phyloP scores from a whole-genome alignment of 257 asterid species.

The Nicotiana knightiana region DNA sequence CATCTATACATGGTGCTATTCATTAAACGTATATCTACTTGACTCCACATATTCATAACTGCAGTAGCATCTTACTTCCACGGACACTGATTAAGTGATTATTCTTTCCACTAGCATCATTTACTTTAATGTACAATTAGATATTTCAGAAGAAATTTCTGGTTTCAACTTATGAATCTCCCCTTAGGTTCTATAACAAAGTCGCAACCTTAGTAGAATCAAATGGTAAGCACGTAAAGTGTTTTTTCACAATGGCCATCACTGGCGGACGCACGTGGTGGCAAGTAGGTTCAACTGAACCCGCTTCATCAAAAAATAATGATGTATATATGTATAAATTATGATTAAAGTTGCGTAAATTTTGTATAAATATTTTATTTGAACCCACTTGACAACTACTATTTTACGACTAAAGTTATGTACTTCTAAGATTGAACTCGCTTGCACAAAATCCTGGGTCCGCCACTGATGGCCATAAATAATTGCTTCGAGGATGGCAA shows the following conservation, averaged over 20 bases:
- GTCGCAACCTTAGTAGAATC: background rate
- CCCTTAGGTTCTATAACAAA: background rate
- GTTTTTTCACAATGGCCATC: background rate
- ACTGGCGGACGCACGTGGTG: no score
- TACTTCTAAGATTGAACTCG: no score
- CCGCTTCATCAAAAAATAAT: no score
- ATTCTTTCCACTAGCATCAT: background rate
- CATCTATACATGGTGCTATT: background rate
- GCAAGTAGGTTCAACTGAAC: no score
- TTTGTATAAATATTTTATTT: no score
- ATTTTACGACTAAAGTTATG: no score
- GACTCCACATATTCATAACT: background rate
- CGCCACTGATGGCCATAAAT: background rate
- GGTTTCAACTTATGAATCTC: background rate
- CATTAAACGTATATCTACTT: background rate
- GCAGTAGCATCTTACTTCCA: background rate
- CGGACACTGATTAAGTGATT: background rate
- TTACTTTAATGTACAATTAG: background rate
- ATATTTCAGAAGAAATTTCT: slow-evolving; percentile 9
- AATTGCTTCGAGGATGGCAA: background rate
- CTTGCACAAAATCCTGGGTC: no score
- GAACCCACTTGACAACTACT: no score
- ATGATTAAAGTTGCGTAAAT: no score
- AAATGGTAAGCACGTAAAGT: background rate
- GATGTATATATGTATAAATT: no score